Base-by-base conservation (phyloP, 805 yeast genomes). In the Priceomyces haplophilus region DNA sequence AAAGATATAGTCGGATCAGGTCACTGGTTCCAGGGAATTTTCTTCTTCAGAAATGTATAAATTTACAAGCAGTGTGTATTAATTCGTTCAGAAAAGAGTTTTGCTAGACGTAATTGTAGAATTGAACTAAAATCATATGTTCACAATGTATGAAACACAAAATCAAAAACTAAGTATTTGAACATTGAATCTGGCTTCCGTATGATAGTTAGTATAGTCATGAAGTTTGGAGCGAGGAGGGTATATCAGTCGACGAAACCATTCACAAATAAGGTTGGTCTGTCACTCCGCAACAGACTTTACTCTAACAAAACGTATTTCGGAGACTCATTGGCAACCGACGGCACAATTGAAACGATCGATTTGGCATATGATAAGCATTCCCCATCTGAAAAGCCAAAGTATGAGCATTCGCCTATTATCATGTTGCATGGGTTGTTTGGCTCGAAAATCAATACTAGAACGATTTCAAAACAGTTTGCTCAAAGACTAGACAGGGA, bases 401-500 rank as follows among this genome's bases (percentile, higher is more conserved):
- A 41, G 6, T 37, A 37, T n/a, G 58, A 64, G 49, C 35, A 11
- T 32, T 65, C 82, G 1, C 96, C 97, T 1, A 68, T 91, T 10
- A 65, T 93, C 23, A 79, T 91, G 20, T 62, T 90, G 32, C 99
- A 91, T 59, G 99, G 98, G 0, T 64, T 91, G 8, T 88, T 93
- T 62, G 99, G 98, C 1, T 80, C 85, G 41, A 85, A 79, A 52
- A 54, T 76, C n/a, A 91, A 89, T 61, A 88, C 87, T 54, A 67
- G 96, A 45, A 71, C 88, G 0, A 87, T 90, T n/a, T 86, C 88
- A 7, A 79, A 78, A 54, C 73, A 70, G 40, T 59, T 84, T 25
- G 74, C 79, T 12, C 61, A 61, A 16, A 50, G 55, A 10, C 55
- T 84, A 45, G 59, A 67, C 19, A 64, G 88, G 35, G 82, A 82